A percentile compares a stretch with the other conserved stretches of the same genome.
Evolutionary conservation across 1,139 yeast genomes (phyloP).

Genomic region (Magnusiomyces starmeri): DNA sequence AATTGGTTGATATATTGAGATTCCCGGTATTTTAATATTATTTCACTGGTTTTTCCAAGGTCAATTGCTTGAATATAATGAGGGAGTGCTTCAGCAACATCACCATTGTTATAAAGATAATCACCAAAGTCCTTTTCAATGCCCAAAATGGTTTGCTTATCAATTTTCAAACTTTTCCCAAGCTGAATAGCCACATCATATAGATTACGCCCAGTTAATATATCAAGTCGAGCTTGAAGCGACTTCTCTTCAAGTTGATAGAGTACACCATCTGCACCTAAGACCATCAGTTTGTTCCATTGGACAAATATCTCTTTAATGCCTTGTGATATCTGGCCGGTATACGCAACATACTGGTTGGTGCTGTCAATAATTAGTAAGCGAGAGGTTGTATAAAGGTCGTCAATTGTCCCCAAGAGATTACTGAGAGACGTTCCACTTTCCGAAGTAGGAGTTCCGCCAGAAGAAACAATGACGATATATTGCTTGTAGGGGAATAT

Average conservation of each 20-base stretch:
- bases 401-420: slow-evolving; percentile 10
- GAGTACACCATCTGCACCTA: slow-evolving; percentile 71
- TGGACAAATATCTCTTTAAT: slow-evolving; percentile 49
- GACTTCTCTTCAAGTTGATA: slow-evolving; percentile 63
- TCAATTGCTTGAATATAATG: slow-evolving; percentile 54
- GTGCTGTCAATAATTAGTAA: slow-evolving; percentile 59
- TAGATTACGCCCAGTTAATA: slow-evolving; percentile 61
- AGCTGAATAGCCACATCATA: slow-evolving; percentile 67
- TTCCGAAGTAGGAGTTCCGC: slow-evolving; percentile 14
- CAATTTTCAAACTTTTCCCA: slow-evolving; percentile 44
- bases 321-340: slow-evolving; percentile 57
- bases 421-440: slow-evolving; percentile 17
- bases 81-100: slow-evolving; percentile 59
- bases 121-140: slow-evolving; percentile 70
- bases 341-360: slow-evolving; percentile 66
- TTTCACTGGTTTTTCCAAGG: slow-evolving; percentile 53
- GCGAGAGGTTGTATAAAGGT: slow-evolving; percentile 36
- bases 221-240: slow-evolving; percentile 58
- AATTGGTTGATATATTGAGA: slow-evolving; percentile 67
- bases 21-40: slow-evolving; percentile 77
- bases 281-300: slow-evolving; percentile 51
- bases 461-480: slow-evolving; percentile 49
- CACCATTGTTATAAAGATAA: slow-evolving; percentile 56
- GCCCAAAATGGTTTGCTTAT: slow-evolving; percentile 34
- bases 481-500: slow-evolving; percentile 46